Base-by-base conservation (phyloP, 805 yeast genomes). In the Monosporozyma siamensis region DNA sequence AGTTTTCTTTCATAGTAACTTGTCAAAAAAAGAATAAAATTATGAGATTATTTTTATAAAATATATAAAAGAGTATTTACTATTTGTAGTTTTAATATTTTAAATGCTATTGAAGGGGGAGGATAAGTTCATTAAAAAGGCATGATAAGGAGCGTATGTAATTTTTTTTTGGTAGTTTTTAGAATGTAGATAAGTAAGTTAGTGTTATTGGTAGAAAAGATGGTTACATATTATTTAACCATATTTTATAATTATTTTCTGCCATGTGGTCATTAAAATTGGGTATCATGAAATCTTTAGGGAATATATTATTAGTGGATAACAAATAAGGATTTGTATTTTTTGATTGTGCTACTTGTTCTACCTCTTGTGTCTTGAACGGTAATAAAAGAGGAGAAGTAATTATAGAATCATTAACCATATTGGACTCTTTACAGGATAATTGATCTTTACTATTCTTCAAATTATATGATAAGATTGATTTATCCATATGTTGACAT, bases 221-320 rank as follows among this genome's bases (percentile, higher is more conserved):
- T 21, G 17, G 9, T 32, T 18, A 32, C 8, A 41, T 47, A 38
- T 51, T 50, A 42, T 48, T 51, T 31, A 58, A 45, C 64, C 64
- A 59, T 21, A 58, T 41, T 40, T 54, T 56, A 44, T 59, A 59
- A 45, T 59, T 55, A 32, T 54, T 52, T 44, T 58, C 64, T 22
- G 61, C 59, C 23, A 50, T 53, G 39, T 54, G 55, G 30, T 58
- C 63, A 39, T 44, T 34, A 37, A 26, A 18, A 26, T 26, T 38
- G 27, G 27, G 27, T n/a, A 14, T 25, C 10, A 18, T 20, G 25
- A n/a, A 34, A 26, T 25, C 32, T 17, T 25, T 25, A 26, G 10
- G 18, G 35, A 32, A 32, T 32, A 32, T 32, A 32, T 32, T 32
- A 32, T 32, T 32, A 11, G 35, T 18, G 17, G 17, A 11, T 6